Conservation (phyloP, 768 basidiomycete species). For the Coprinopsis sp. region DNA sequence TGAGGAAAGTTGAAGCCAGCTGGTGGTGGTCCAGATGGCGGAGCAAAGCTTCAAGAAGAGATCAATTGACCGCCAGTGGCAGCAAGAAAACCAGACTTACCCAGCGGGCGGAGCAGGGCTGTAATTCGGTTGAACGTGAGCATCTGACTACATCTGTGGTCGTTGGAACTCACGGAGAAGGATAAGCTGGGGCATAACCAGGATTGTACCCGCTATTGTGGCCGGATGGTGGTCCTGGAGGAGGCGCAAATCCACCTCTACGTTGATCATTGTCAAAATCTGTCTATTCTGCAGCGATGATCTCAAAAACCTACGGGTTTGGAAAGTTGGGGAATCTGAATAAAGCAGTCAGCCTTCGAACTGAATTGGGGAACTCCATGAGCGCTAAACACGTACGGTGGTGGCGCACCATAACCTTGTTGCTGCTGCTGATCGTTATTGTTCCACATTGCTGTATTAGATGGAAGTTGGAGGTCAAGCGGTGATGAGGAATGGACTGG, state of each 20-base stretch:
- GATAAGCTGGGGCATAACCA: conserved; percentile 37
- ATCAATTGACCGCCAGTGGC: not conserved
- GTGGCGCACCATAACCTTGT: conserved; percentile 18
- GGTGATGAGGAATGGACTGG: not conserved
- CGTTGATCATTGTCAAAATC: not conserved
- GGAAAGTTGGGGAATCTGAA: conserved; percentile 27
- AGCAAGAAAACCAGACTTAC: not conserved
- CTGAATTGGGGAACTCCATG: no score
- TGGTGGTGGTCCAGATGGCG: conserved; percentile 16
- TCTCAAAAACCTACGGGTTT: conserved; percentile 17
- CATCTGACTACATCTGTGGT: no score
- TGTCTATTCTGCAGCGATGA: no score
- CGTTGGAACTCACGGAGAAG: conserved; percentile 23
- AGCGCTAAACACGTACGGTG: conserved; percentile 19
- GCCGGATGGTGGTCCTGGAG: conserved; percentile 18
- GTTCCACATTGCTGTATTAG: conserved; percentile 26
- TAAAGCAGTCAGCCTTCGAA: not conserved
- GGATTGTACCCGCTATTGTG: conserved; percentile 34
- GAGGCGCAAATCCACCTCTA: conserved; percentile 13
- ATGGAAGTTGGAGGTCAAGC: not conserved
- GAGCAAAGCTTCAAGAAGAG: conserved; percentile 2
- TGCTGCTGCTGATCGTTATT: conserved; percentile 24
- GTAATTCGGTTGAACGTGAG: no score
- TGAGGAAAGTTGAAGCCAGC: conserved; percentile 19
- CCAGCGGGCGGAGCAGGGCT: not conserved